Evolutionary conservation across 2,329 filamentous ascomycete species (phyloP), one percentile per base, ranked within the genome.

Genomic region (Ophiostoma fasciatum): DNA sequence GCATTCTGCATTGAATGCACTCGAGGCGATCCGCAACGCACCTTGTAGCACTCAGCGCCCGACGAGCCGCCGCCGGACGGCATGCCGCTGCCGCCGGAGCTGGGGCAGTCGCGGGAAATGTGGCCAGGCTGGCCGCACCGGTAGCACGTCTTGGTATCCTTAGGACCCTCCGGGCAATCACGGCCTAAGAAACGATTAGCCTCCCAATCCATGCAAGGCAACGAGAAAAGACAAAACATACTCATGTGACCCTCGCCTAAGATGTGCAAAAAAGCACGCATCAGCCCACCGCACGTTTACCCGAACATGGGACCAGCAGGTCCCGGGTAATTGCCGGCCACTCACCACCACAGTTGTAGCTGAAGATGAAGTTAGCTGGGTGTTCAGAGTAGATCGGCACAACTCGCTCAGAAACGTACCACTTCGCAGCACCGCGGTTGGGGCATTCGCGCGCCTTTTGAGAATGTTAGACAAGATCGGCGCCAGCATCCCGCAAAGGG

Each of bases 41-140:
- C 69, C 68, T 94, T 94, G 77, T 94, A 94, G 76, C 85, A 94
- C 64, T 93, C 80, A 48, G 79, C 69, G 38, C 62, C 56, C 45
- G 62, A 57, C 48, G 57, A 58, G 46, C 59, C 58, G 47, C 61
- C 64, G 38, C 44, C 38, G 19, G 21, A n/a, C n/a, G n/a, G n/a
- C n/a, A n/a, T 31, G 28, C 31, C 28, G 11, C 11, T 5, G 42
- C 58, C 61, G 36, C 64, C 63, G 44, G 62, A 63, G 39, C 66
- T 63, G 57, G 62, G 74, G 66, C 81, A 87, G 54, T 94, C 87
- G 51, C 88, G 85, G 51, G 82, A 90, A 58, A 94, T 82, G 70
- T 96, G 88, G 44, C 85, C 88, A 48, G 76, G 63, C 60, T 82
- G 74, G 55, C 82, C 82, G 66, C 80, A 85, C 52, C 78, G 72